phyloP scores from a whole-genome alignment of 2,329 filamentous ascomycete species.

The Aciculosporium take region DNA sequence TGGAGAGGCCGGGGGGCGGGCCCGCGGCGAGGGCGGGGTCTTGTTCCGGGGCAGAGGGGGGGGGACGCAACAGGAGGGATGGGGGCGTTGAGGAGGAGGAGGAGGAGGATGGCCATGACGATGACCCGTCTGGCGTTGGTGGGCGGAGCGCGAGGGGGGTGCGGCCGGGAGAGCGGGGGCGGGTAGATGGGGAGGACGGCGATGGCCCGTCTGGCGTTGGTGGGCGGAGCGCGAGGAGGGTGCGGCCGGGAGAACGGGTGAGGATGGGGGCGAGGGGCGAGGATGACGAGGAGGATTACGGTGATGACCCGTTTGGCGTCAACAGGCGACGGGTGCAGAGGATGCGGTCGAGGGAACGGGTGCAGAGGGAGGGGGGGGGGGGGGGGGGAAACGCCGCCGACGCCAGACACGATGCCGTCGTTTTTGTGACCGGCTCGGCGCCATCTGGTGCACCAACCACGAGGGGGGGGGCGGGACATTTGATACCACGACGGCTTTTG shows the following conservation, averaged over 20 bases:
- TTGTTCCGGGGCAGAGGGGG: conserved; percentile 2
- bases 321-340: conserved; percentile 19
- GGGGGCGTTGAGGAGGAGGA: neutral
- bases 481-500: too few relatives aligned
- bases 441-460: too few relatives aligned
- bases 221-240: conserved; percentile 13
- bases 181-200: conserved; percentile 8
- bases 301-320: conserved; percentile 23
- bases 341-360: conserved; percentile 17
- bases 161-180: neutral
- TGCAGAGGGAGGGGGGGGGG: neutral
- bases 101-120: conserved; percentile 14
- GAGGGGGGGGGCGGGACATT: too few relatives aligned
- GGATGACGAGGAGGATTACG: conserved; percentile 9
- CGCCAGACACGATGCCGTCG: conserved; percentile 22
- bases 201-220: conserved; percentile 23
- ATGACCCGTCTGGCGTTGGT: conserved; percentile 23
- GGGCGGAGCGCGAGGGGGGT: conserved; percentile 13
- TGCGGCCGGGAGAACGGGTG: neutral
- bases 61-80: neutral
- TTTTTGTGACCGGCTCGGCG: conserved; percentile 24
- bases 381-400: neutral
- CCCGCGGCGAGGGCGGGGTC: conserved; percentile 15
- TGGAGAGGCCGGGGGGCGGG: conserved; percentile 32
- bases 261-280: too few relatives aligned